A percentile compares a stretch with the other conserved stretches of the same genome.
Evolutionary conservation across 441 rosid genomes (phyloP).

Genomic region (Populus trichocarpa): DNA sequence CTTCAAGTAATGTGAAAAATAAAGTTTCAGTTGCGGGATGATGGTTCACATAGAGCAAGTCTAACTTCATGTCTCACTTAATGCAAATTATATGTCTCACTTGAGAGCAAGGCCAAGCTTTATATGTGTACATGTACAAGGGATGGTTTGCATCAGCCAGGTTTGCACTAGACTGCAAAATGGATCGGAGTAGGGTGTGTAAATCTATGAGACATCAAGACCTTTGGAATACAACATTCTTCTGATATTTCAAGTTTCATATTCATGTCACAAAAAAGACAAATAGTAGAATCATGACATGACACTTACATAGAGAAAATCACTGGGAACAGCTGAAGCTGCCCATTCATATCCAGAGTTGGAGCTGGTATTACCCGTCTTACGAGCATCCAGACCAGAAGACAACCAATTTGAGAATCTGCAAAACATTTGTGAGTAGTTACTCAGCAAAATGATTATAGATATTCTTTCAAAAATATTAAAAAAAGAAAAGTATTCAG

Average conservation of each 20-base stretch:
- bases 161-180: background rate
- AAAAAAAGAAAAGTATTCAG: background rate
- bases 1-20: background rate
- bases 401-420: constrained; percentile 90
- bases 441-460: background rate
- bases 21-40: background rate
- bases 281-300: constrained; percentile 14
- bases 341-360: constrained; percentile 89
- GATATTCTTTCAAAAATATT: background rate
- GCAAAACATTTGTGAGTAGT: constrained; percentile 14
- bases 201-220: background rate
- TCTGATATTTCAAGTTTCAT: background rate
- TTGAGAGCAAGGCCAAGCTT: background rate
- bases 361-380: constrained; percentile 47
- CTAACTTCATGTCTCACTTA: background rate
- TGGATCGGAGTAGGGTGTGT: background rate
- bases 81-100: background rate
- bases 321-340: constrained; percentile 68
- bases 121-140: background rate
- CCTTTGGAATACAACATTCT: background rate
- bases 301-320: constrained; percentile 75
- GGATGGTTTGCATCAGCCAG: background rate
- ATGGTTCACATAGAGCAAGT: background rate
- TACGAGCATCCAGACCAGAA: constrained; percentile 68
- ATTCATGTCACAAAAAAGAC: background rate